phyloP scores from a whole-genome alignment of 2,329 filamentous ascomycete species.

The Colletotrichum navitas region DNA sequence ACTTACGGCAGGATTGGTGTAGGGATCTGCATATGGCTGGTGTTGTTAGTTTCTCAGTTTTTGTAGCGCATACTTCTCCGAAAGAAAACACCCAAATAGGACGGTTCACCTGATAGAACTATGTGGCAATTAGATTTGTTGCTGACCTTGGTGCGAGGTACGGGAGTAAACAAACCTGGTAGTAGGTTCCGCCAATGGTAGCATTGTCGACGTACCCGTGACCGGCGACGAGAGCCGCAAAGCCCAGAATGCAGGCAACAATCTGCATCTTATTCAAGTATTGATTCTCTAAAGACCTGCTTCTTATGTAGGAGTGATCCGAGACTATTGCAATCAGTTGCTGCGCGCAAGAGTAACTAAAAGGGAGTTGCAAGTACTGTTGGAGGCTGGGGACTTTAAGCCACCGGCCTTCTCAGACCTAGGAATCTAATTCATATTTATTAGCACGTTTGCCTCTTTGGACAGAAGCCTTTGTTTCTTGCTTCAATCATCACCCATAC shows the following conservation, averaged over 20 bases:
- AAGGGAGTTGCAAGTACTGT: not conserved
- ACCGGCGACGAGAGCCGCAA: slow-evolving; percentile 57
- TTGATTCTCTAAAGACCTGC: not conserved
- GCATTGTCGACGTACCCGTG: slow-evolving; percentile 64
- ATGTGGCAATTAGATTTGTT: slow-evolving; percentile 25
- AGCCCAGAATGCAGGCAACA: slow-evolving; percentile 38
- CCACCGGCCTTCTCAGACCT: slow-evolving; percentile 2
- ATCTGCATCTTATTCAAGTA: slow-evolving; percentile 18
- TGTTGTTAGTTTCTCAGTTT: not conserved
- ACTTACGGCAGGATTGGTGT: slow-evolving; percentile 32
- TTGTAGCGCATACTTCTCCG: not conserved
- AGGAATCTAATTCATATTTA: not conserved
- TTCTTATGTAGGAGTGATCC: not conserved
- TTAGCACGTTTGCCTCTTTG: not conserved
- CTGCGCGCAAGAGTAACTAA: not conserved
- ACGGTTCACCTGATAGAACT: slow-evolving; percentile 51
- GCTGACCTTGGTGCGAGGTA: rapidly evolving
- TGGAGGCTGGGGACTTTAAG: slow-evolving; percentile 9
- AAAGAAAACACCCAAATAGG: not conserved
- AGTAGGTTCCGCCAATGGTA: slow-evolving; percentile 57
- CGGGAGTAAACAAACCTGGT: slow-evolving; percentile 46
- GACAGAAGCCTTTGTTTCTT: not conserved
- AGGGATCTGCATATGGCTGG: slow-evolving; percentile 46
- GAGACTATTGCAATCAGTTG: not conserved
- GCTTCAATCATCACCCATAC: not conserved